Base-by-base conservation (phyloP, 768 basidiomycete genomes). In the Hirschioporus abietinus region DNA sequence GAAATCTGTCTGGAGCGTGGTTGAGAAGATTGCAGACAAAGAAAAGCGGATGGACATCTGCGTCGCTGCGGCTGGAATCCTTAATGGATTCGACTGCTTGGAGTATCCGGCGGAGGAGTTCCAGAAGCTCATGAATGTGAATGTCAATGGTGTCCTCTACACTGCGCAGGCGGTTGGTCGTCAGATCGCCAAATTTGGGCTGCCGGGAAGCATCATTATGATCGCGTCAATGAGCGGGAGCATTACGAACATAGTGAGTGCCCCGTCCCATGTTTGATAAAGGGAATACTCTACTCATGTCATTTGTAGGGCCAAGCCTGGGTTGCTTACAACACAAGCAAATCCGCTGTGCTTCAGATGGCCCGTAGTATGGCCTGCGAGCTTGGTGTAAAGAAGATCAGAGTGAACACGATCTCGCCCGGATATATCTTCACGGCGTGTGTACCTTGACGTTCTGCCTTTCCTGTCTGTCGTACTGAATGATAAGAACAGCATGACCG, bases 351-450 rank as follows among this genome's bases (percentile, higher is more conserved):
- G 18, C 76, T 92, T 52, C 91, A 93, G 76, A 91, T 91, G 89
- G 86, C 81, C 6, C 84, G 91, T 58, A 91, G 88, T 74, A 88
- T 93, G 89, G 91, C 91, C 1, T 91, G 89, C 72, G 91, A 93
- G 72, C 82, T 93, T 1, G 91, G 89, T 1, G 76, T 72, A 34
- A 78, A 86, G 74, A 77, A 80, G 1, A 91, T 93, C 63, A 82
- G 91, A 1, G 89, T 92, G 66, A 93, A 93, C 74, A 80, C 87
- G 15, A 79, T 93, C 64, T 92, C 91, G 9, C 90, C 90, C 0
- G 90, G 91, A 4, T 84, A 90, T 71, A 90, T 92, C 30, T 89
- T 89, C 72, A 92, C 90, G 5, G 80, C 79, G 88, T 88, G 65
- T 52, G 75, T 71, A 62, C 64, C 35, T 52, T 24, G 18, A 23